phyloP scores from a whole-genome alignment of 345 rosid genomes.

The Salix arbutifolia region DNA sequence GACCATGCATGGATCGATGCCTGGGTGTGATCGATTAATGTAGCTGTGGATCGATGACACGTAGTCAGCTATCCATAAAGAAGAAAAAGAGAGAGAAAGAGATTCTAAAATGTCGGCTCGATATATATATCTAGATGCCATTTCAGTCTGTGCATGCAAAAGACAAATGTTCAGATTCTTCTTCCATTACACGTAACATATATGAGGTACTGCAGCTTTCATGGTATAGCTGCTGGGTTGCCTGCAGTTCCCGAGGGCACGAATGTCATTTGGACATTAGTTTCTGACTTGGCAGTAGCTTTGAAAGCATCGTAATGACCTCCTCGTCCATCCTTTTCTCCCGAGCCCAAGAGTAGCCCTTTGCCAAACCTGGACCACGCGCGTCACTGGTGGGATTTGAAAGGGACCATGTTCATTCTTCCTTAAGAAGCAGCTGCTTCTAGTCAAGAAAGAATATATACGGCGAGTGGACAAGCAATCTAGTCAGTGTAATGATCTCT shows the following conservation, averaged over 20 bases:
- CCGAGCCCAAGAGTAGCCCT: too few relatives aligned
- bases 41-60: not conserved
- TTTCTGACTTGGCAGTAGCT: not conserved
- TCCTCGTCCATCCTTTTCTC: not conserved
- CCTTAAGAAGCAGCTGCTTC: too few relatives aligned
- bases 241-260: not conserved
- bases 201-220: not conserved
- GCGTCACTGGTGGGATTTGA: not conserved
- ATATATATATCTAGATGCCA: not conserved
- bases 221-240: not conserved
- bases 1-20: not conserved
- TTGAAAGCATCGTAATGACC: not conserved
- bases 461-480: not conserved
- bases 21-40: not conserved
- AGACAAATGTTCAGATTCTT: conserved; percentile 6
- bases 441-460: too few relatives aligned
- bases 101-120: conserved; percentile 10
- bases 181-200: not conserved
- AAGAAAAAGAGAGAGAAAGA: not conserved
- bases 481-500: not conserved
- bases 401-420: not conserved
- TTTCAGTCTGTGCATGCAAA: not conserved
- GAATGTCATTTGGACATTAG: not conserved
- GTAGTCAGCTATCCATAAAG: not conserved
- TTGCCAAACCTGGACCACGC: not conserved